A percentile compares a stretch with the other conserved stretches of the same genome.
phyloP scores from a whole-genome alignment of 2,329 filamentous ascomycete genomes.

The Fusarium citri region DNA sequence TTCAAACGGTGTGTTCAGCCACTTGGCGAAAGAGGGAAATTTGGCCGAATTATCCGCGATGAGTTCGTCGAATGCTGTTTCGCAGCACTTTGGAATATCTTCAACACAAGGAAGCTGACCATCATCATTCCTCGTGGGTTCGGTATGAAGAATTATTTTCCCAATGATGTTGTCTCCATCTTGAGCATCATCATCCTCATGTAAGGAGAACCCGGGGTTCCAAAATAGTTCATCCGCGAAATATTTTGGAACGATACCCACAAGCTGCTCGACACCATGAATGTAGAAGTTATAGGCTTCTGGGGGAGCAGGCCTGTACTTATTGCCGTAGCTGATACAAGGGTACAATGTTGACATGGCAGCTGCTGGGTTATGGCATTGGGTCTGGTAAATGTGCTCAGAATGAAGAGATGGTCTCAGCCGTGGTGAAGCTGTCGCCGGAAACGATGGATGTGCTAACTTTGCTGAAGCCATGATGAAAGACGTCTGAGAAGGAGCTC shows the following conservation, averaged over 20 bases:
- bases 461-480: constrained; percentile 28
- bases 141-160: constrained; percentile 19
- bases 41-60: constrained; percentile 40
- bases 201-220: neutral
- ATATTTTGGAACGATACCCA: constrained; percentile 36
- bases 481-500: neutral
- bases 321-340: constrained; percentile 38
- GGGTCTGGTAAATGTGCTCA: constrained; percentile 8
- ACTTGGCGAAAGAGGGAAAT: constrained; percentile 44
- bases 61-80: constrained; percentile 5
- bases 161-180: neutral
- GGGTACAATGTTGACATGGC: constrained; percentile 28
- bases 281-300: constrained; percentile 36
- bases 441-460: constrained; percentile 26
- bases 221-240: neutral
- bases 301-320: constrained; percentile 9
- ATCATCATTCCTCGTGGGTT: neutral
- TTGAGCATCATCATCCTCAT: neutral
- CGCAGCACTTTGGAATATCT: neutral
- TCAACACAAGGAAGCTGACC: neutral
- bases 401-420: constrained; percentile 11
- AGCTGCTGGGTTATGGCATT: neutral
- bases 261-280: constrained; percentile 30
- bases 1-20: constrained; percentile 39
- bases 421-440: constrained; percentile 14